A percentile compares a stretch with the other conserved stretches of the same genome.
Conservation (phyloP, 805 yeast species). For the Ogataea philodendri region DNA sequence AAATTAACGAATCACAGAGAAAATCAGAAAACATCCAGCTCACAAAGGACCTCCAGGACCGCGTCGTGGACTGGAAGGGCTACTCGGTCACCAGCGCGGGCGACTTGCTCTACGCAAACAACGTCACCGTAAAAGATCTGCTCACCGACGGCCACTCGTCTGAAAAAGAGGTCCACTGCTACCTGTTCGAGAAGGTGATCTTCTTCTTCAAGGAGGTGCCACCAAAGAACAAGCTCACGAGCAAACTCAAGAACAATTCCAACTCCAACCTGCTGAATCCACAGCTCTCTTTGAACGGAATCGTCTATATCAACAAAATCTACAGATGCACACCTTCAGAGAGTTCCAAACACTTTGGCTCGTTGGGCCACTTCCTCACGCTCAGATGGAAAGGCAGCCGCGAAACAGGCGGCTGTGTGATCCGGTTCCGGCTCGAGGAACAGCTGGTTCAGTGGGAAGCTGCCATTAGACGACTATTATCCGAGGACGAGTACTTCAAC, state of each 20-base stretch:
- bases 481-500: constrained; percentile 23
- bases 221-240: constrained; percentile 48
- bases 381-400: constrained; percentile 82
- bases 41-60: constrained; percentile 62
- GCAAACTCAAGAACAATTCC: constrained; percentile 47
- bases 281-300: constrained; percentile 31
- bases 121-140: constrained; percentile 63
- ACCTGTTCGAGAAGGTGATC: constrained; percentile 70
- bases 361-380: constrained; percentile 56
- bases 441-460: constrained; percentile 77
- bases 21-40: constrained; percentile 80
- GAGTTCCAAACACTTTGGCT: constrained; percentile 27
- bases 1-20: constrained; percentile 92
- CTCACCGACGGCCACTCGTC: constrained; percentile 50
- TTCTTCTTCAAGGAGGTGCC: constrained; percentile 62
- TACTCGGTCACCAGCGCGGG: constrained; percentile 79
- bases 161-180: constrained; percentile 87
- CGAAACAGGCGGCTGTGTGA: constrained; percentile 82
- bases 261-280: constrained; percentile 30
- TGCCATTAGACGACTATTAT: constrained; percentile 51
- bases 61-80: constrained; percentile 92
- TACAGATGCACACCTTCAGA: constrained; percentile 32
- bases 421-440: constrained; percentile 83
- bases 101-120: constrained; percentile 72
- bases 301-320: constrained; percentile 31